Conservation (phyloP, 2,329 filamentous ascomycete species). For the Talaromyces sp. region DNA sequence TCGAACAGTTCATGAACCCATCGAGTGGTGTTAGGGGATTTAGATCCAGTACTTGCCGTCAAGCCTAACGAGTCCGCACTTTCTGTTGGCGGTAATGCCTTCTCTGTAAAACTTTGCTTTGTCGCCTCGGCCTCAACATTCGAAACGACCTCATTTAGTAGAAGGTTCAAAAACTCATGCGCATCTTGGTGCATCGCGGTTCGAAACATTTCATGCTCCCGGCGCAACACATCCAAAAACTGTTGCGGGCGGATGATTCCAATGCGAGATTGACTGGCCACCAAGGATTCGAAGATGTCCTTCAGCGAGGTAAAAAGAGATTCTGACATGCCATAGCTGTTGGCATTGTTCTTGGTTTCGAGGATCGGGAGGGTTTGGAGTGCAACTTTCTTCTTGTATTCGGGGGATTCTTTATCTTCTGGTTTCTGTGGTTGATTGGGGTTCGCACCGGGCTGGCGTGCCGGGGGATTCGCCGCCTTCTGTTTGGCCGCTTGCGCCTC, state of each 20-base stretch:
- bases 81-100: conserved; percentile 57
- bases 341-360: conserved; percentile 79
- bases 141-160: conserved; percentile 93
- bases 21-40: conserved; percentile 68
- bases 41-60: conserved; percentile 52
- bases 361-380: conserved; percentile 85
- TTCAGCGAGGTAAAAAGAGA: conserved; percentile 93
- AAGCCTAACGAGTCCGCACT: conserved; percentile 50
- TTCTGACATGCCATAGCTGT: conserved; percentile 87
- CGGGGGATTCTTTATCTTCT: conserved; percentile 93
- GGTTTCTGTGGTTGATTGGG: conserved; percentile 65
- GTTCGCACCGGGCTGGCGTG: conserved; percentile 55
- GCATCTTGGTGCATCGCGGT: conserved; percentile 98
- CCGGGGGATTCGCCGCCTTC: conserved; percentile 42
- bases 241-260: conserved; percentile 90
- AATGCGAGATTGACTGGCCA: conserved; percentile 77
- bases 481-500: conserved; percentile 51
- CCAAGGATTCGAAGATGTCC: conserved; percentile 91
- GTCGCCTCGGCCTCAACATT: conserved; percentile 85
- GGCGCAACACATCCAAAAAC: conserved; percentile 89
- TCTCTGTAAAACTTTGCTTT: conserved; percentile 37
- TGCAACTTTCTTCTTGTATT: conserved; percentile 97
- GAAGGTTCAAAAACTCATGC: conserved; percentile 91
- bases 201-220: conserved; percentile 96
- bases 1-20: conserved; percentile 99